Evolutionary conservation across 2,329 filamentous ascomycete genomes (phyloP).

Genomic region (Alternaria longipes): DNA sequence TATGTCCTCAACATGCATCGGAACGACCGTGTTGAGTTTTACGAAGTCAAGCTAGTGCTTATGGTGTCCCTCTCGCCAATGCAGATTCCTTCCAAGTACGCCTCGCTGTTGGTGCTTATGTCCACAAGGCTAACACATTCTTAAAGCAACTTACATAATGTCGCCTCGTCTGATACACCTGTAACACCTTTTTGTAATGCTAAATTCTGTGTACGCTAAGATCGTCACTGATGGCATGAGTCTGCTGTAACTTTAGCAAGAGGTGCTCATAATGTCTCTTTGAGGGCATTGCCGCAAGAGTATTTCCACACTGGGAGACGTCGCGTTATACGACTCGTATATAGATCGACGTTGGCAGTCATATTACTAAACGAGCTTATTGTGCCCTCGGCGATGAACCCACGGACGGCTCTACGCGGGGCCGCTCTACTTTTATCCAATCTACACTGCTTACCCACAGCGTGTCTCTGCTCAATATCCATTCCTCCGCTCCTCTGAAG

Average conservation of each 20-base stretch:
- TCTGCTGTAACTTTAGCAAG: background rate
- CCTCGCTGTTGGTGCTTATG: background rate
- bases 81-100: background rate
- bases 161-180: background rate
- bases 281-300: background rate
- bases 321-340: background rate
- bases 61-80: background rate
- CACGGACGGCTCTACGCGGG: background rate
- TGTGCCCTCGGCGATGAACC: background rate
- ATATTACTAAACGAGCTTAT: background rate
- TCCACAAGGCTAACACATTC: background rate
- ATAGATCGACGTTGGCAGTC: background rate
- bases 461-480: background rate
- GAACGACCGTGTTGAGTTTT: conserved; percentile 18
- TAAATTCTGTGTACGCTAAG: background rate
- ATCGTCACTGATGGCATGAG: background rate
- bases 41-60: conserved; percentile 18
- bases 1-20: conserved; percentile 39
- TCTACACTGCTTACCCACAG: background rate
- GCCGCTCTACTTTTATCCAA: background rate
- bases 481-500: background rate
- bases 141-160: background rate
- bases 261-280: background rate
- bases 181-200: background rate
- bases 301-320: background rate